A percentile compares a stretch with the other conserved stretches of the same genome.
phyloP scores from a whole-genome alignment of 345 rosid genomes.

The Arabidopsis arenosa region DNA sequence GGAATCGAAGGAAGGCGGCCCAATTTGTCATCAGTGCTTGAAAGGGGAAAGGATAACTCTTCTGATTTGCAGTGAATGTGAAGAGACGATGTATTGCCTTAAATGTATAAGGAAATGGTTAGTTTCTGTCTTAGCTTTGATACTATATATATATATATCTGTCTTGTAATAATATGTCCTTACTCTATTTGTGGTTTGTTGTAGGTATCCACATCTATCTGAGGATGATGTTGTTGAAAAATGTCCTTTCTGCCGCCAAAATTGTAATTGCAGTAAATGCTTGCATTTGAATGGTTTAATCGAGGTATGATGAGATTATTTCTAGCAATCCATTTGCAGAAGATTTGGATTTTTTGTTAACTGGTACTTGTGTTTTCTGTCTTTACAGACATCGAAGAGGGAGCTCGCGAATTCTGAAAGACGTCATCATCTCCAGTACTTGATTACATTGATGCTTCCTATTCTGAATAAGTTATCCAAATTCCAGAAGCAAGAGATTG shows the following conservation, averaged over 20 bases:
- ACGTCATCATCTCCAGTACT: conserved; percentile 58
- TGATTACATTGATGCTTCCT: conserved; percentile 63
- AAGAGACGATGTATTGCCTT: conserved; percentile 54
- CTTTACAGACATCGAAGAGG: conserved; percentile 62
- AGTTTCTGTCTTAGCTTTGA: conserved; percentile 11
- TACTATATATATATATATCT: neutral
- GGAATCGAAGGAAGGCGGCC: conserved; percentile 38
- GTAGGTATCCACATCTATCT: conserved; percentile 74
- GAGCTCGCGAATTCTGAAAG: conserved; percentile 52
- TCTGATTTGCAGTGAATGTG: conserved; percentile 61
- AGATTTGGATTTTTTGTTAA: neutral
- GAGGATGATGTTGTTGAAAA: conserved; percentile 55
- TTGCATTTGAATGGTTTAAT: conserved; percentile 67
- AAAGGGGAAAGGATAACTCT: conserved; percentile 55
- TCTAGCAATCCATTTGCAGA: neutral
- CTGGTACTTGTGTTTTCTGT: conserved; percentile 9
- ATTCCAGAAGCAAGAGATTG: conserved; percentile 61
- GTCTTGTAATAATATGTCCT: neutral
- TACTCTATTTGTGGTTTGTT: conserved; percentile 18
- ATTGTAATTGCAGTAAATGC: conserved; percentile 85
- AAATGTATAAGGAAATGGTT: conserved; percentile 75
- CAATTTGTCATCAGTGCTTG: conserved; percentile 81
- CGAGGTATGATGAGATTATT: conserved; percentile 51
- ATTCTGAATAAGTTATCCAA: conserved; percentile 57
- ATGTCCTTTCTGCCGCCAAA: conserved; percentile 79